Evolutionary conservation across 192 early-diverging fungal species (phyloP).

Genomic region (Entomortierella chlamydospora): DNA sequence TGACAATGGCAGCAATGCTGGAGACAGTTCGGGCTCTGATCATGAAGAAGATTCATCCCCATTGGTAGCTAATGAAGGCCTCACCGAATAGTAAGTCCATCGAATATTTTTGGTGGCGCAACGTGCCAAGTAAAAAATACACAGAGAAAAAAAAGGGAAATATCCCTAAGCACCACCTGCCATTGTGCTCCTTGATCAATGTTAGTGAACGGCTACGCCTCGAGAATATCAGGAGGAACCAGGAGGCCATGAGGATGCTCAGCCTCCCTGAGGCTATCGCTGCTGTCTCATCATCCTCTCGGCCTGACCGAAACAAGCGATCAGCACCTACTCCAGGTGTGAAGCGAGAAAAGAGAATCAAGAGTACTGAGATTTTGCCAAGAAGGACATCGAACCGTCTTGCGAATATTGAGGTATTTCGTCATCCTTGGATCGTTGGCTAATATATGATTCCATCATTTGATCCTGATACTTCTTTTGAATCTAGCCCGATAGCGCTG

Average conservation of each 20-base stretch:
- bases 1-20: constrained; percentile 2
- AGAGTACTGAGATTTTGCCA: constrained; percentile 20
- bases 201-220: constrained; percentile 51
- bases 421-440: not conserved
- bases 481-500: constrained; percentile 18
- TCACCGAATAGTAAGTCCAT: constrained; percentile 19
- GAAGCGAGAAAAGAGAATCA: constrained; percentile 28
- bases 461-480: too few relatives aligned
- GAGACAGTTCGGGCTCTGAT: not conserved
- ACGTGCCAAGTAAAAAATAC: not conserved
- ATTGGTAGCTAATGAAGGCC: not conserved
- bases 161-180: not conserved
- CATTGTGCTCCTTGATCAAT: not conserved
- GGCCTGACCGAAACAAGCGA: constrained; percentile 12
- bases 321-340: constrained; percentile 27
- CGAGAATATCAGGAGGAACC: constrained; percentile 58
- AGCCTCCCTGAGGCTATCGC: constrained; percentile 26
- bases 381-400: constrained; percentile 32
- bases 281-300: constrained; percentile 12
- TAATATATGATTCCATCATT: not conserved
- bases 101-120: constrained; percentile 15
- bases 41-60: not conserved
- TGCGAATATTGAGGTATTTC: constrained; percentile 21
- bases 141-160: not conserved
- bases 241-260: constrained; percentile 49